A percentile compares a stretch with the other conserved stretches of the same genome.
phyloP scores from a whole-genome alignment of 192 early-diverging fungal species.

The Coemansia sp. region DNA sequence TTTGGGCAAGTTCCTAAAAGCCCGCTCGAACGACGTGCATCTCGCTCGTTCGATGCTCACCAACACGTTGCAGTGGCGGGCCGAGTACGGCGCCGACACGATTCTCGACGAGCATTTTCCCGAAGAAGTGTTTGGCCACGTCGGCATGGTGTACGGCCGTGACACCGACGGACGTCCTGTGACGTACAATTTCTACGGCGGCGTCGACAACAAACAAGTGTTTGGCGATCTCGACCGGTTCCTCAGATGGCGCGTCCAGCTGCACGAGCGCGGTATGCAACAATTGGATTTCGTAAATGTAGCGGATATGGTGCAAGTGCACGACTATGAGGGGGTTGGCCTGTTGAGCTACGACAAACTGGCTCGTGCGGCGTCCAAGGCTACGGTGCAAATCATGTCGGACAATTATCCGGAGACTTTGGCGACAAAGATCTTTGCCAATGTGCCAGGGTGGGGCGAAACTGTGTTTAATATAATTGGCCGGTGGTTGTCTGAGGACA shows the following conservation, averaged over 20 bases:
- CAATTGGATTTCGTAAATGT: constrained; percentile 59
- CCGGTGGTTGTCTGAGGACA: constrained; percentile 59
- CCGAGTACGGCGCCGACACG: constrained; percentile 49
- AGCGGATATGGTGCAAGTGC: constrained; percentile 62
- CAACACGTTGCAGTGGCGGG: constrained; percentile 58
- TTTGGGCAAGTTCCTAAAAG: constrained; percentile 59
- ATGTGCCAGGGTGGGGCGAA: constrained; percentile 64
- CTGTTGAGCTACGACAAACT: constrained; percentile 54
- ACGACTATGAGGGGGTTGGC: constrained; percentile 60
- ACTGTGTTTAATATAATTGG: constrained; percentile 59
- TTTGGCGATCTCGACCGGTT: constrained; percentile 60
- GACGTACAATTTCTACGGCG: constrained; percentile 62
- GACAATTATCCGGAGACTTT: constrained; percentile 69
- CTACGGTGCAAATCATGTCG: constrained; percentile 56
- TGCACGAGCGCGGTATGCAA: constrained; percentile 60
- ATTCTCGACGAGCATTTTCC: constrained; percentile 57
- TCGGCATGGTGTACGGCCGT: constrained; percentile 55
- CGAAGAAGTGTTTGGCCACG: constrained; percentile 40
- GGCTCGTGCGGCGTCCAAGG: constrained; percentile 57
- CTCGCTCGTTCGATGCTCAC: constrained; percentile 56
- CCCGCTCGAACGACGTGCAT: constrained; percentile 48
- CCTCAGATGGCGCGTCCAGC: constrained; percentile 63
- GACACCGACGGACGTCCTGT: constrained; percentile 59
- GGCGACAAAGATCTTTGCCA: constrained; percentile 62
- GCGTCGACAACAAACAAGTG: constrained; percentile 54